Percentiles rank a stretch among this genome's conserved stretches.
phyloP scores from a whole-genome alignment of 176 grass and related monocot genomes.

The Neostapfia colusana region DNA sequence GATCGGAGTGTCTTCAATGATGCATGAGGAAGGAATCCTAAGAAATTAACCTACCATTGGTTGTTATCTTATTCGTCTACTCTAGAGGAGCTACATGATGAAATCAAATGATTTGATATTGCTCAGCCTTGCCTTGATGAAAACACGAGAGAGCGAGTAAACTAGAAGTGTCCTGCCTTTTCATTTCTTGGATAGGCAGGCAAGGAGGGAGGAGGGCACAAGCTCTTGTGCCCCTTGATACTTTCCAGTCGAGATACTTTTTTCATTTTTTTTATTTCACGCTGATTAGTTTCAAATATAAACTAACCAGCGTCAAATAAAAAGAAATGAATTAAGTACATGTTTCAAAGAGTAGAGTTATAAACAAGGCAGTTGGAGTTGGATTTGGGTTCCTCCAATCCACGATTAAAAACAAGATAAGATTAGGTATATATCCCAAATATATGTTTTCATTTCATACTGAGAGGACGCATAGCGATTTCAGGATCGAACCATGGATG shows the following conservation, averaged over 20 bases:
- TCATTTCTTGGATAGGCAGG: background rate
- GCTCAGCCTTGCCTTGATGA: background rate
- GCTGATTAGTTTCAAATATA: too few relatives aligned
- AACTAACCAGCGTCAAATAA: too few relatives aligned
- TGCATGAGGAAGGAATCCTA: too few relatives aligned
- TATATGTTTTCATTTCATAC: background rate
- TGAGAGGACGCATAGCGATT: too few relatives aligned
- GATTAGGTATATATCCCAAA: background rate
- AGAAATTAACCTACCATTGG: background rate
- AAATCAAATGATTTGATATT: background rate
- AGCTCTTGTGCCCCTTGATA: background rate
- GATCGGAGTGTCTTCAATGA: too few relatives aligned
- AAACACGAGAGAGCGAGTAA: background rate
- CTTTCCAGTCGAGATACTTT: too few relatives aligned
- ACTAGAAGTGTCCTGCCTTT: background rate
- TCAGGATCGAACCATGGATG: too few relatives aligned
- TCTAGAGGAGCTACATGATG: background rate
- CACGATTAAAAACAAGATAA: background rate
- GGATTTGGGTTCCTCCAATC: background rate
- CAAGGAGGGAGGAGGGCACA: background rate
- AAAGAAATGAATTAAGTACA: background rate
- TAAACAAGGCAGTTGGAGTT: background rate
- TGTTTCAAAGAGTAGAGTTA: background rate
- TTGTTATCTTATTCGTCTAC: background rate
- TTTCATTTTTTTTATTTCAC: too few relatives aligned